Conservation (phyloP, 2,329 filamentous ascomycete genomes). For the Hypoxylon sp. region DNA sequence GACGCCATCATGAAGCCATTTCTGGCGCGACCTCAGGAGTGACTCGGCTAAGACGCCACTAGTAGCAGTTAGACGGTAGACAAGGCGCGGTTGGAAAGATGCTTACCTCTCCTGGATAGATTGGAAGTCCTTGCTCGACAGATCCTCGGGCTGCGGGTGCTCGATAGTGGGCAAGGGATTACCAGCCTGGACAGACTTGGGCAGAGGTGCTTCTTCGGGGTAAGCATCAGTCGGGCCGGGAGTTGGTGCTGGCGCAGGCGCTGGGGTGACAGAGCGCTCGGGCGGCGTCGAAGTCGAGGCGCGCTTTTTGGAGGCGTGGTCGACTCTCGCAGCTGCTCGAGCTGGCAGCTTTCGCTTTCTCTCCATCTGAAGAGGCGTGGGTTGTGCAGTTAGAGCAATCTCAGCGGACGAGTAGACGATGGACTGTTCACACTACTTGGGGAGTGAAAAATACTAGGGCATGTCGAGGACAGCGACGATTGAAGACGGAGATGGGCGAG, state of each 20-base stretch:
- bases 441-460: constrained; percentile 5
- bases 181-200: constrained; percentile 68
- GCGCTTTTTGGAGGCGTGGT: constrained; percentile 67
- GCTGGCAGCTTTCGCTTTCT: constrained; percentile 71
- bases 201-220: constrained; percentile 56
- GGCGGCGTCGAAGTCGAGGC: constrained; percentile 60
- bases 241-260: constrained; percentile 46
- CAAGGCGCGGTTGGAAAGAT: background rate
- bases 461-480: constrained; percentile 8
- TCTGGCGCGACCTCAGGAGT: constrained; percentile 73
- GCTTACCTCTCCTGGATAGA: constrained; percentile 74
- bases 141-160: constrained; percentile 68
- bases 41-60: constrained; percentile 80
- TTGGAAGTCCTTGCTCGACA: constrained; percentile 74
- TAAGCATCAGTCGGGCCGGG: constrained; percentile 49
- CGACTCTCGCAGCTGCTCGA: constrained; percentile 66
- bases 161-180: constrained; percentile 76
- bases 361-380: constrained; percentile 60
- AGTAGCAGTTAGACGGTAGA: constrained; percentile 16
- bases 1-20: constrained; percentile 75
- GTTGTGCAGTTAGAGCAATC: background rate
- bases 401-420: background rate
- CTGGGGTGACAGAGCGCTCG: constrained; percentile 59
- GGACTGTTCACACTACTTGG: constrained; percentile 5
- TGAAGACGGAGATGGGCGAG: background rate